Evolutionary conservation across 1,284 basidiomycete species (phyloP).

Genomic region (Pyrrhoderma lamaoense): DNA sequence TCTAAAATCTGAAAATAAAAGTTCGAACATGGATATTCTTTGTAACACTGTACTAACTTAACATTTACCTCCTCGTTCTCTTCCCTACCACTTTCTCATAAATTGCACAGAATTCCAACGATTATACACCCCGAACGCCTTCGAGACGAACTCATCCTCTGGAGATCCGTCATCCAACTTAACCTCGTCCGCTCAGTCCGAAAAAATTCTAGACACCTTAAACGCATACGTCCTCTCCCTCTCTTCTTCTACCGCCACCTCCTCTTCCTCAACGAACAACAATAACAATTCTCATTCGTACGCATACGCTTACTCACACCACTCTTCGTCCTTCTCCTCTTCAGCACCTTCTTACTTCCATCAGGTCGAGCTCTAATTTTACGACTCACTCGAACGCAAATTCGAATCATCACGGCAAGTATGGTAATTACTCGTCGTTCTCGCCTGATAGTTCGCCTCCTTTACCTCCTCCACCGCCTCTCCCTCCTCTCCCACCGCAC

Average conservation of each 20-base stretch:
- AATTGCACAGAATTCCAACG: conserved; percentile 52
- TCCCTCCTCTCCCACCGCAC: too few species aligned
- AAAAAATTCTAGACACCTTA: conserved; percentile 17
- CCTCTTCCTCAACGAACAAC: neutral
- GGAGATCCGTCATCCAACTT: conserved; percentile 59
- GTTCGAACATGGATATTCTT: too few species aligned
- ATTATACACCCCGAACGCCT: conserved; percentile 53
- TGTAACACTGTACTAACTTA: too few species aligned
- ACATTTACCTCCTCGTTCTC: neutral
- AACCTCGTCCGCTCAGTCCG: conserved; percentile 52
- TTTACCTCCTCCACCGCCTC: too few species aligned
- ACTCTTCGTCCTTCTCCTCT: neutral
- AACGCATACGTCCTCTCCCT: conserved; percentile 5
- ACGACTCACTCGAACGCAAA: too few species aligned
- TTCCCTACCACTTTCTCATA: conserved; percentile 5
- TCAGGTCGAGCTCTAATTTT: too few species aligned
- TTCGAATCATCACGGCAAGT: too few species aligned
- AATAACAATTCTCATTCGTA: neutral
- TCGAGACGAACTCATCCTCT: conserved; percentile 49
- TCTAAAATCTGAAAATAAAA: neutral
- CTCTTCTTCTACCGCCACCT: neutral
- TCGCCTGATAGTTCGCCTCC: too few species aligned
- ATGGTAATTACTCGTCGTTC: too few species aligned
- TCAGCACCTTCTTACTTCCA: too few species aligned
- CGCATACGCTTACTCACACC: neutral